Base-by-base conservation (phyloP, 2,329 filamentous ascomycete genomes). In the Torrubiellomyces zombiae region DNA sequence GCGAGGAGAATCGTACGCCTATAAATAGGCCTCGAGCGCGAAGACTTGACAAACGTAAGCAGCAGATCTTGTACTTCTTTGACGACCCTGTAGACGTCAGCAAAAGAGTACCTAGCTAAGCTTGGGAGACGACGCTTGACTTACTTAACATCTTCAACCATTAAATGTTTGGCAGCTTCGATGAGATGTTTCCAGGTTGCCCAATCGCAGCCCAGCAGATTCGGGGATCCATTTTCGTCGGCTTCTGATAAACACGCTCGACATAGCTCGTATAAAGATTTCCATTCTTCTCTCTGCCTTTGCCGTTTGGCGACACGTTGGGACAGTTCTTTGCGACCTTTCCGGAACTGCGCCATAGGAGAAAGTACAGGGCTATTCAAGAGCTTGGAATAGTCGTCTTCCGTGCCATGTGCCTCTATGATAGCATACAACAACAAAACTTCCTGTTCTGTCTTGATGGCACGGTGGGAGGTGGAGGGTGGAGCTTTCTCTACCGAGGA, bases 351-450 rank as follows among this genome's bases (percentile, higher is more conserved):
- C 12, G 39, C 38, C 3, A 57, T 36, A 0, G 58, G 59, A 1
- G 52, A 53, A 7, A 61, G 50, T 0, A 49, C 34, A 0, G 51
- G 42, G 21, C 56, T 55, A 3, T 38, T 28, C 0, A 57, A 37
- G 6, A 55, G 43, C 18, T 53, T 52, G 2, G 50, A 31, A 29
- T 52, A 55, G 21, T 61, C 58, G 0, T 50, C 50, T 1, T 42
- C 37, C 2, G 48, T 48, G 1, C 55, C 59, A 7, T 62, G 56
- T 4, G 46, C 48, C 16, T 54, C 48, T 1, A 61, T 38, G 13
- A 66, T 49, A 1, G 56, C 49, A 31, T 63, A 66, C 11, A 62
- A 51, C 3, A 67, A 48, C 1, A 60, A 44, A 3, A 61, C 50
- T 31, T 67, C 62, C 29, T 67, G 57, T 30, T 66, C 62, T 0